Base-by-base conservation (phyloP, 108 stramenopile genomes). In the Thalassiosira profunda region DNA sequence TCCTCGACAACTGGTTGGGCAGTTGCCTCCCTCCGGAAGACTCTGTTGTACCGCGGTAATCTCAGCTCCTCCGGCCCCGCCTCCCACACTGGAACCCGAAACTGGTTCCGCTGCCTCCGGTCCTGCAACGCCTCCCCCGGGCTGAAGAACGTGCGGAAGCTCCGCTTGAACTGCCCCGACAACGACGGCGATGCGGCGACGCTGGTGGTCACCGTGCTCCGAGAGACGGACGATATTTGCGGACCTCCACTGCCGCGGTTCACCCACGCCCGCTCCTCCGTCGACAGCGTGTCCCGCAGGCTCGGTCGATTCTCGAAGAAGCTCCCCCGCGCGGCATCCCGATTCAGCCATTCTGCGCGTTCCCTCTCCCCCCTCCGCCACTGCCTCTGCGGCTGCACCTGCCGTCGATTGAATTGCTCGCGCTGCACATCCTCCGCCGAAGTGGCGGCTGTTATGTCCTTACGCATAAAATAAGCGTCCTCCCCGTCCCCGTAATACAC, bases 401-500 rank as follows among this genome's bases (percentile, higher is more conserved):
- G 11, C 48, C 43, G 7, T 26, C 42, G 31, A 38, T 25, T 28
- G 34, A 1, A 26, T 49, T 51, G 29, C 0, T 35, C 21, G 34
- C 26, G 58, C 11, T 36, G 23, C 25, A 21, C 49, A 24, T 64
- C 40, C 52, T 48, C 63, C 7, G 20, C 63, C 6, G 14, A 21
- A 1, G 14, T 48, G 9, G 15, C 45, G 0, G 30, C 17, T n/a
- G 9, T 15, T 64, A 94, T 69, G 28, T 67, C 40, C 79, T 87
- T 88, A 47, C 67, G 79, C 95, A 96, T 96, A 46, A 89, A 89
- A 72, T 88, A 96, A 5, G 90, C 95, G 82, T 92, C 92, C 76
- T 96, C 95, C 26, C 95, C 92, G 75, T 96, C 95, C 56, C 90
- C 86, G 71, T 96, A 96, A 72, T 96, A 96, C 26, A 41, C 17